These are phyloP conservation scores for Castanopsis chinensis DNA, from an alignment of 306 rosid genomes.

Conservation along the genomic window DNA sequence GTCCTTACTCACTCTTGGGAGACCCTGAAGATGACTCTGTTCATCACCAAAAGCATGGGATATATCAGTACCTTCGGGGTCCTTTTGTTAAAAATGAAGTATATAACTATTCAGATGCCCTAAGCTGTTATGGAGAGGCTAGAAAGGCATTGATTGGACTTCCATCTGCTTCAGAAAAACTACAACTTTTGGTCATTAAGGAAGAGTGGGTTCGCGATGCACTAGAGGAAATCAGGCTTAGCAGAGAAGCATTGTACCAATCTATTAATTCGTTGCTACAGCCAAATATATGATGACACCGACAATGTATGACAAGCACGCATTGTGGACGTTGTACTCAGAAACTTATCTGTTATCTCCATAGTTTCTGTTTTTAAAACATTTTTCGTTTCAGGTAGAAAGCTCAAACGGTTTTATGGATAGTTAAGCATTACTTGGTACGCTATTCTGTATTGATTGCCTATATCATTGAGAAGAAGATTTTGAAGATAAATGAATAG, in stretches of 20 bases:
- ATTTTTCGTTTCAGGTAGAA: background rate
- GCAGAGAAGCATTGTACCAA: slow-evolving; percentile 51
- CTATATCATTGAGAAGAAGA: background rate
- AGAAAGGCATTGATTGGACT: slow-evolving; percentile 60
- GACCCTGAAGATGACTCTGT: slow-evolving; percentile 38
- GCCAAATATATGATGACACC: slow-evolving; percentile 91
- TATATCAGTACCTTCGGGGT: slow-evolving; percentile 77
- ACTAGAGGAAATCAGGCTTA: slow-evolving; percentile 77
- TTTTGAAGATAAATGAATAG: background rate
- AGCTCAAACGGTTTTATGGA: background rate
- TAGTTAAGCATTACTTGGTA: background rate
- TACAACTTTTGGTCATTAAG: slow-evolving; percentile 65
- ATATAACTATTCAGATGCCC: slow-evolving; percentile 57
- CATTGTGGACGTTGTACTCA: slow-evolving; percentile 56
- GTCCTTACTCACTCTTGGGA: slow-evolving; percentile 38
- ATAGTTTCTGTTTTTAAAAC: background rate
- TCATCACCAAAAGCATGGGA: slow-evolving; percentile 51
- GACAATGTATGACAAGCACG: slow-evolving; percentile 63
- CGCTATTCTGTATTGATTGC: background rate
- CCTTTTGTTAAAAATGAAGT: slow-evolving; percentile 57
- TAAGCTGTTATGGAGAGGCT: slow-evolving; percentile 81
- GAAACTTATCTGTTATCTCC: slow-evolving; percentile 1
- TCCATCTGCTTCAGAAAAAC: slow-evolving; percentile 63
- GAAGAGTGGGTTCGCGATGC: slow-evolving; percentile 94
- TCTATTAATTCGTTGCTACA: background rate